Base-by-base conservation (phyloP, 1,139 yeast genomes). In the Candida pseudocylindracea region DNA sequence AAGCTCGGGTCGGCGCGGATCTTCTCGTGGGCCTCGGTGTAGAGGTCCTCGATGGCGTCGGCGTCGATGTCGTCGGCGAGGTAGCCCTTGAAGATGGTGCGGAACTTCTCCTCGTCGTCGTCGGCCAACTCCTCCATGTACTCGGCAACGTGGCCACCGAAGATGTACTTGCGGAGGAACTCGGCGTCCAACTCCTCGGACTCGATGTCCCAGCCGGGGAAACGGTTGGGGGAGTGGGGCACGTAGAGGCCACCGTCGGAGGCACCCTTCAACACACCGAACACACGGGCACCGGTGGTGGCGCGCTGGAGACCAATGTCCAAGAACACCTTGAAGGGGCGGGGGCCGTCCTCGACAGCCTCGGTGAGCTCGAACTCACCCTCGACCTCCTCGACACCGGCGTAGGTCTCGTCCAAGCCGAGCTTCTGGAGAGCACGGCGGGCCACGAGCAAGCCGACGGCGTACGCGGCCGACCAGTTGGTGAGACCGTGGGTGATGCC, bases 181-280 rank as follows among this genome's bases (percentile, higher is more conserved):
- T 91, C 98, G 53, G 95, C 83, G 58, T 88, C 98, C 56, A 91
- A 75, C 67, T 88, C 98, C 69, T 85, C 94, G 52, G 78, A 58
- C 71, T 88, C 99, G 54, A 85, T 79, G 67, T 88, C 99, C 92
- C 88, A 88, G 69, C 98, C 99, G 65, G 99, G 99, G 94, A 85
- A 88, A 78, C 98, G 85, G 75, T 85, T 85, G 57, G 93, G 79
- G 51, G 93, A 81, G 85, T 88, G 99, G 49, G 99, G 99, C 58
- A 88, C 72, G 85, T 79, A 81, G 55, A 88, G 72, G 55, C 99
- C 99, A 79, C 98, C 99, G 62, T 88, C 99, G 44, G 96, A 85
- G 57, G 98, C 98, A 79, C 99, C 99, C 78, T 88, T 88, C 60
- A 91, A 72, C 57, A 85, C 95, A 79, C 96, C 99, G 55, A 88